phyloP scores from a whole-genome alignment of 2,329 filamentous ascomycete species.

The Xylariaceae sp. region DNA sequence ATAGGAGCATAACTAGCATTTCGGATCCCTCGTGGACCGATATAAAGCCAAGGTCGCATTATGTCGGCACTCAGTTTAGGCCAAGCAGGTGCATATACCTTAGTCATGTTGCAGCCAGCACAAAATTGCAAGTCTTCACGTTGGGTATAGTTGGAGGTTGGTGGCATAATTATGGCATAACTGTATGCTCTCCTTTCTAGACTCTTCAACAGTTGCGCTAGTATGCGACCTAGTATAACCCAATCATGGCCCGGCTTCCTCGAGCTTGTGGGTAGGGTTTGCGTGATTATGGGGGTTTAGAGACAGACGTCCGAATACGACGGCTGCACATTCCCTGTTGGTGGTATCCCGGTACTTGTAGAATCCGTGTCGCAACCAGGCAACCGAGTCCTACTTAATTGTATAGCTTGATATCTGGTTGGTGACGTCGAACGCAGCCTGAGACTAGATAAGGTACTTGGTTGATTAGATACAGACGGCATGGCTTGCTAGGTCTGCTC shows the following conservation, averaged over 20 bases:
- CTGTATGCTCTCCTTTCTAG: background rate
- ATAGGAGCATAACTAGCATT: conserved; percentile 6
- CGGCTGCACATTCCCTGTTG: background rate
- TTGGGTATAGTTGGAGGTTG: background rate
- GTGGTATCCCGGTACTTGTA: background rate
- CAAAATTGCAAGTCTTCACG: no score
- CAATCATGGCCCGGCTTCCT: no score
- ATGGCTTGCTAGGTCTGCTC: no score
- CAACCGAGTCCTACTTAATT: conserved; percentile 2
- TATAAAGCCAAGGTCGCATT: conserved; percentile 12
- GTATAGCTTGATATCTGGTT: background rate
- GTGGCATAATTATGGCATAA: conserved; percentile 10
- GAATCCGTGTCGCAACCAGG: background rate
- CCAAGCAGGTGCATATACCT: conserved; percentile 1
- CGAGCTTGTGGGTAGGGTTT: no score
- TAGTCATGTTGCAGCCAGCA: background rate
- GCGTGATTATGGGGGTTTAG: no score
- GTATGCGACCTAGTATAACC: no score
- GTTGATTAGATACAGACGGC: no score
- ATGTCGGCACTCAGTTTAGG: conserved; percentile 7
- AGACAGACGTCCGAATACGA: background rate
- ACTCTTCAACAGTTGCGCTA: background rate
- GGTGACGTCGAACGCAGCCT: conserved; percentile 1
- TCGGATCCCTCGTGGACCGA: conserved; percentile 8
- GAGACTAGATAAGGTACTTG: background rate